phyloP scores from a whole-genome alignment of 2,329 filamentous ascomycete species.

The Arthrobotrys pseudoclavata region DNA sequence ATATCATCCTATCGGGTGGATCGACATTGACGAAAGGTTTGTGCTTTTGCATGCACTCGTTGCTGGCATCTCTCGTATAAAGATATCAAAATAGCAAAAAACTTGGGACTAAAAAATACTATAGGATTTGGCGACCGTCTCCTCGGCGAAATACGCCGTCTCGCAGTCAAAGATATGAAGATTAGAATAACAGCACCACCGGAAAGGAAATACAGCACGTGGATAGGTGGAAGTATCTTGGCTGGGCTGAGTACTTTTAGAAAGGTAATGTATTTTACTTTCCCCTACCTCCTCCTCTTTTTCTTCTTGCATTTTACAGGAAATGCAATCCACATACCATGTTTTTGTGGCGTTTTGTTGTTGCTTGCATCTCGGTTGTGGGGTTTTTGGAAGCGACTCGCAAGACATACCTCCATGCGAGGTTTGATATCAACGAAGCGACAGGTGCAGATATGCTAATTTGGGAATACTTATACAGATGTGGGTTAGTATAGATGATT shows the following conservation, averaged over 20 bases:
- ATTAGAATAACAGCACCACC: constrained; percentile 99
- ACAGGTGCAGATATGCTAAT: constrained; percentile 47
- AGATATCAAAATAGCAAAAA: constrained; percentile 24
- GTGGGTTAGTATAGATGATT: constrained; percentile 99
- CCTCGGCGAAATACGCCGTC: constrained; percentile 88
- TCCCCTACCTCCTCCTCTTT: not conserved
- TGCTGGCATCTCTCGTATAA: constrained; percentile 8
- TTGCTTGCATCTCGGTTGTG: constrained; percentile 54
- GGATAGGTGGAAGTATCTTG: constrained; percentile 98
- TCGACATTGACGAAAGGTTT: constrained; percentile 89
- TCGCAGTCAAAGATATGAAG: constrained; percentile 98
- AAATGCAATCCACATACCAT: constrained; percentile 41
- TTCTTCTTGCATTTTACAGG: not conserved
- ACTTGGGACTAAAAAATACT: not conserved
- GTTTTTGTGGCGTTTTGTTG: constrained; percentile 45
- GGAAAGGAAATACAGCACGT: constrained; percentile 97
- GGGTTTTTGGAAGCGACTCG: not conserved
- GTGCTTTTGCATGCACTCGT: constrained; percentile 15
- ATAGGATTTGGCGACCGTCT: constrained; percentile 87
- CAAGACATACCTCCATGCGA: constrained; percentile 31
- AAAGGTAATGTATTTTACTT: constrained; percentile 75
- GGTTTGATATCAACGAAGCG: constrained; percentile 44
- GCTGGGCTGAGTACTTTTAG: constrained; percentile 97
- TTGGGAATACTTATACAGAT: constrained; percentile 73
- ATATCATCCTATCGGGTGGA: constrained; percentile 96